Percentiles rank a stretch among this genome's conserved stretches.
Evolutionary conservation across 495 filamentous ascomycete species (phyloP).

Genomic region (Cairneyella variabilis): DNA sequence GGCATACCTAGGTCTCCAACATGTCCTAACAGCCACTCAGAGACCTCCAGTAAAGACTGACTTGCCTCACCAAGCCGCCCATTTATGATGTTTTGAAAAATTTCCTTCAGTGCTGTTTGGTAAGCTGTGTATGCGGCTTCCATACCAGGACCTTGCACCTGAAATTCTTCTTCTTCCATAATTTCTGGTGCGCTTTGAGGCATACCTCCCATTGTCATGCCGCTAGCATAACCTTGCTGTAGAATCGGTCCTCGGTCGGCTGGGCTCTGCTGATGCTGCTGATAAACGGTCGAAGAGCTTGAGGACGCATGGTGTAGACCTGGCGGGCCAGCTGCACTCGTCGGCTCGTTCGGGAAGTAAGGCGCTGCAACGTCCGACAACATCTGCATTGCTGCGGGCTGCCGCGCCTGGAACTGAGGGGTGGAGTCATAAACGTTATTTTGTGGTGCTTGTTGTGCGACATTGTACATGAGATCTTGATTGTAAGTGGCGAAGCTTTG

Average conservation of each 20-base stretch:
- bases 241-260: slow-evolving; percentile 24
- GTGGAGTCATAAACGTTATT: slow-evolving; percentile 71
- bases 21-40: slow-evolving; percentile 80
- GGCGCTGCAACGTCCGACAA: slow-evolving; percentile 63
- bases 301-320: slow-evolving; percentile 29
- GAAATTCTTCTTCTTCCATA: slow-evolving; percentile 36
- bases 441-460: slow-evolving; percentile 62
- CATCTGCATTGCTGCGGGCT: slow-evolving; percentile 67
- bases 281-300: slow-evolving; percentile 42
- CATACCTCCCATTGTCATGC: slow-evolving; percentile 36
- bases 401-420: slow-evolving; percentile 72
- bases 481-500: slow-evolving; percentile 45
- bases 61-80: slow-evolving; percentile 73
- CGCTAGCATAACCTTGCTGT: slow-evolving; percentile 38
- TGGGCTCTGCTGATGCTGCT: slow-evolving; percentile 35
- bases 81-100: slow-evolving; percentile 70
- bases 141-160: slow-evolving; percentile 35
- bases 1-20: slow-evolving; percentile 79
- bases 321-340: slow-evolving; percentile 42
- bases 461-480: slow-evolving; percentile 74
- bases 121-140: slow-evolving; percentile 73
- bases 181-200: slow-evolving; percentile 35
- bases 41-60: slow-evolving; percentile 69
- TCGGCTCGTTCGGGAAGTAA: slow-evolving; percentile 74
- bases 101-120: slow-evolving; percentile 64